Evolutionary conservation across 2,329 filamentous ascomycete genomes (phyloP).

Genomic region (Atkinsonella texensis): DNA sequence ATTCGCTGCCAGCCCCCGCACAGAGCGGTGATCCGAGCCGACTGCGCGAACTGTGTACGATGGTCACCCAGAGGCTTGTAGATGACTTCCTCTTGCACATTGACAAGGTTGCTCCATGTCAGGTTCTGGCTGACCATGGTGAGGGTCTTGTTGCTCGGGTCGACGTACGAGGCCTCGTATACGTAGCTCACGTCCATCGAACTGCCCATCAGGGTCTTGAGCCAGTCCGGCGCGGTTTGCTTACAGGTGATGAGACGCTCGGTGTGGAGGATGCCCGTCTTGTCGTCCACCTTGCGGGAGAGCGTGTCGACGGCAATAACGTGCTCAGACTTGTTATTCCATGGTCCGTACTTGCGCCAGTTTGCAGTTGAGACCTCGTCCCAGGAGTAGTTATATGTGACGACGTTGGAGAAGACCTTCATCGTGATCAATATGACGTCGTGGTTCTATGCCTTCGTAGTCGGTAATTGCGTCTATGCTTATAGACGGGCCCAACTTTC

Average conservation of each 20-base stretch:
- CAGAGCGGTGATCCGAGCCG: slow-evolving; percentile 83
- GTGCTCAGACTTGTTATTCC: slow-evolving; percentile 98
- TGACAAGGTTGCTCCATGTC: slow-evolving; percentile 82
- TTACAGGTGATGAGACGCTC: slow-evolving; percentile 52
- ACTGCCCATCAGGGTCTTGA: slow-evolving; percentile 63
- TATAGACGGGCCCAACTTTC: too few relatives aligned
- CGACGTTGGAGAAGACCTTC: slow-evolving; percentile 89
- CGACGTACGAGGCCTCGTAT: slow-evolving; percentile 92
- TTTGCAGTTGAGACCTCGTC: slow-evolving; percentile 95
- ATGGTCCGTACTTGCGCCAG: slow-evolving; percentile 97
- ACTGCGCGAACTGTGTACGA: slow-evolving; percentile 75
- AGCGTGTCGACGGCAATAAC: slow-evolving; percentile 93
- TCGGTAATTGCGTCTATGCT: too few relatives aligned
- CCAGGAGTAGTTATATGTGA: slow-evolving; percentile 97
- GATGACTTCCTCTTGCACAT: slow-evolving; percentile 82
- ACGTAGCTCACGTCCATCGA: slow-evolving; percentile 73
- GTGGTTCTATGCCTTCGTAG: too few relatives aligned
- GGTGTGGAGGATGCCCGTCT: slow-evolving; percentile 47
- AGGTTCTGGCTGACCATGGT: slow-evolving; percentile 96
- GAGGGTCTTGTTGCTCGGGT: slow-evolving; percentile 69
- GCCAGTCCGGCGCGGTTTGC: slow-evolving; percentile 61
- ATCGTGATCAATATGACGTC: slow-evolving; percentile 35
- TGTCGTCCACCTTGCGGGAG: slow-evolving; percentile 48
- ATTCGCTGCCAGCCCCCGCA: slow-evolving; percentile 97
- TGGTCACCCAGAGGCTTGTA: slow-evolving; percentile 53